Evolutionary conservation across 2,329 filamentous ascomycete species (phyloP).

Genomic region (Phialophora expanda): DNA sequence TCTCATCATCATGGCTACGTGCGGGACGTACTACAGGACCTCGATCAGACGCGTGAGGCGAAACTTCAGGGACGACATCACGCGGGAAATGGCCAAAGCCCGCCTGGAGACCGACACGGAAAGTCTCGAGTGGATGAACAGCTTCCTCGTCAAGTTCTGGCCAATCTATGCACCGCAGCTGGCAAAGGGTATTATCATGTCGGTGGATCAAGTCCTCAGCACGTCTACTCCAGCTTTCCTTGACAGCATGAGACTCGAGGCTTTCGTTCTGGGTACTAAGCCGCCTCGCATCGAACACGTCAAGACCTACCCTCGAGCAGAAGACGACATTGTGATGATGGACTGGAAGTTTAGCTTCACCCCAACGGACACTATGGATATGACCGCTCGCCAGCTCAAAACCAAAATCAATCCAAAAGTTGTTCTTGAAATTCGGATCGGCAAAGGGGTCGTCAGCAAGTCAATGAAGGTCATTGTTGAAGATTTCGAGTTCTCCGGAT

Average conservation of each 20-base stretch:
- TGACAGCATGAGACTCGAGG: slow-evolving; percentile 91
- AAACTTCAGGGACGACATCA: slow-evolving; percentile 94
- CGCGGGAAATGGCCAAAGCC: slow-evolving; percentile 84
- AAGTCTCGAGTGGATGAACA: slow-evolving; percentile 98
- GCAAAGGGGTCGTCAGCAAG: slow-evolving; percentile 96
- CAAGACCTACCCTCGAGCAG: slow-evolving; percentile 94
- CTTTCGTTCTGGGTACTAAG: slow-evolving; percentile 91
- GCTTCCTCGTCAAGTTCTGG: slow-evolving; percentile 98
- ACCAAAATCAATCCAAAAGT: slow-evolving; percentile 98
- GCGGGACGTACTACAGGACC: slow-evolving; percentile 94
- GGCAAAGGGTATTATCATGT: slow-evolving; percentile 87
- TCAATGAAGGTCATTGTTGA: slow-evolving; percentile 97
- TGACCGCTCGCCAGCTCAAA: slow-evolving; percentile 87
- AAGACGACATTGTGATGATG: slow-evolving; percentile 96
- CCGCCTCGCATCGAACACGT: slow-evolving; percentile 96
- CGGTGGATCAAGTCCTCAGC: slow-evolving; percentile 94
- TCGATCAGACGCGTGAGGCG: slow-evolving; percentile 90
- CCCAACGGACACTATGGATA: slow-evolving; percentile 88
- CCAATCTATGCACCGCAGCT: slow-evolving; percentile 96
- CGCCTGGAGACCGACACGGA: slow-evolving; percentile 88
- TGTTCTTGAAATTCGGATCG: slow-evolving; percentile 89
- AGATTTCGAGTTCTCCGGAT: slow-evolving; percentile 92
- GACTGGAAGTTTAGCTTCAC: slow-evolving; percentile 99
- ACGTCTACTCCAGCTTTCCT: slow-evolving; percentile 89
- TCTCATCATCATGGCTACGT: slow-evolving; percentile 87